phyloP scores from a whole-genome alignment of 441 rosid species.

The Pelargonium australe region DNA sequence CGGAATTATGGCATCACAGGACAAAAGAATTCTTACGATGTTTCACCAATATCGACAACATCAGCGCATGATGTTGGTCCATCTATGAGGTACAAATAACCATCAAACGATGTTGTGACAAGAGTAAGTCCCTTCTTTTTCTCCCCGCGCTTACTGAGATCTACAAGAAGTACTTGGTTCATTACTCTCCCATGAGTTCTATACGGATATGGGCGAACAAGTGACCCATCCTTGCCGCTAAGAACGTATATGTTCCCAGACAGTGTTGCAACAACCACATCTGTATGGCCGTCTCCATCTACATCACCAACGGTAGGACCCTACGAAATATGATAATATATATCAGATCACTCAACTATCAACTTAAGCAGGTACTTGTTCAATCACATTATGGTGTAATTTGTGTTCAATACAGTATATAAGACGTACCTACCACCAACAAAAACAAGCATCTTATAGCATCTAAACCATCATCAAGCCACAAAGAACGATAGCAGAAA shows the following conservation, averaged over 20 bases:
- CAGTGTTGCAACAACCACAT: slow-evolving; percentile 85
- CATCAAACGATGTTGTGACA: slow-evolving; percentile 93
- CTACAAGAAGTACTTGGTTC: slow-evolving; percentile 97
- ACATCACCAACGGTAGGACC: slow-evolving; percentile 92
- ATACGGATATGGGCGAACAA: slow-evolving; percentile 86
- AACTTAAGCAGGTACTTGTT: background rate
- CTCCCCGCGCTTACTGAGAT: slow-evolving; percentile 74
- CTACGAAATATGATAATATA: slow-evolving; percentile 29
- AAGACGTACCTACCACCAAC: background rate
- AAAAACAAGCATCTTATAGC: background rate
- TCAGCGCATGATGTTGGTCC: slow-evolving; percentile 97
- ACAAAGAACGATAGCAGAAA: no score
- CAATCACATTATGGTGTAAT: slow-evolving; percentile 2
- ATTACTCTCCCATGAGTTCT: slow-evolving; percentile 97
- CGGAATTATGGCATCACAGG: slow-evolving; percentile 11
- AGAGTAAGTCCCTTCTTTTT: slow-evolving; percentile 83
- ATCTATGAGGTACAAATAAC: slow-evolving; percentile 93
- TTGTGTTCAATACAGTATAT: background rate
- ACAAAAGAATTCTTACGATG: slow-evolving; percentile 59
- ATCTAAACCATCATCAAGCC: background rate
- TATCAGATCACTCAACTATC: slow-evolving; percentile 19
- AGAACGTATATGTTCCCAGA: slow-evolving; percentile 92
- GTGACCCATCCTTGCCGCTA: slow-evolving; percentile 93
- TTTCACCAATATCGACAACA: slow-evolving; percentile 98
- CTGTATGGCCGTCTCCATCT: slow-evolving; percentile 95